Evolutionary conservation across 1,284 basidiomycete genomes (phyloP).

Genomic region (Cryptococcus wingfieldii): DNA sequence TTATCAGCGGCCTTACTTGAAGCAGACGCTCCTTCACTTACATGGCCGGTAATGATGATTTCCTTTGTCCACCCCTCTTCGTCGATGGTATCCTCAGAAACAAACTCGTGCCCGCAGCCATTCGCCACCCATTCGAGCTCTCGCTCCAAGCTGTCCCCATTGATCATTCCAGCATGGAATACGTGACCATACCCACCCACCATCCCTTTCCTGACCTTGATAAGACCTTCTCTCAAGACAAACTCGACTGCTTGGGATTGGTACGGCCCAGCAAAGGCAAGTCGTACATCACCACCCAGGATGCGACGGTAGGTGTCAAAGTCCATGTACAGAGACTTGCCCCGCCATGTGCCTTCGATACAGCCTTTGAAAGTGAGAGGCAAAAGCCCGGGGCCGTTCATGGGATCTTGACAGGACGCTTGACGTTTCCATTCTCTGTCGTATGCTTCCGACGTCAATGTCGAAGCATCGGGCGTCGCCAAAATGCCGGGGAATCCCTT

Average conservation of each 20-base stretch:
- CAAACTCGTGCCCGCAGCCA: constrained; percentile 38
- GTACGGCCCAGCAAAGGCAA: constrained; percentile 46
- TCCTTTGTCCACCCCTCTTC: constrained; percentile 47
- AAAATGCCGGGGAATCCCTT: constrained; percentile 20
- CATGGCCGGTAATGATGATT: constrained; percentile 42
- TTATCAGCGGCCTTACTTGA: no score
- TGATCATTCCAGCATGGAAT: constrained; percentile 39
- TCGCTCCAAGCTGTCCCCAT: constrained; percentile 27
- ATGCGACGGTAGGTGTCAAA: constrained; percentile 54
- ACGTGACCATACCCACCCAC: constrained; percentile 41
- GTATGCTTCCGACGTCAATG: constrained; percentile 39
- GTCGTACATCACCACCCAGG: constrained; percentile 49
- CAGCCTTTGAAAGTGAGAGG: constrained; percentile 46
- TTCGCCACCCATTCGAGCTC: constrained; percentile 27
- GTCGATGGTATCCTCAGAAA: constrained; percentile 27
- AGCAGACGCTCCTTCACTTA: constrained; percentile 7
- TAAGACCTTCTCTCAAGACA: constrained; percentile 41
- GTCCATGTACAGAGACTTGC: constrained; percentile 54
- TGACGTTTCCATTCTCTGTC: constrained; percentile 49
- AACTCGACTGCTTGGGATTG: constrained; percentile 41
- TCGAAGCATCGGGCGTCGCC: constrained; percentile 16
- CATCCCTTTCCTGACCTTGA: constrained; percentile 37
- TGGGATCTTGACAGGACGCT: constrained; percentile 48
- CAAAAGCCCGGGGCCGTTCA: constrained; percentile 48
- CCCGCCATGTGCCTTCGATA: constrained; percentile 52